Evolutionary conservation across 352 stramenopile species (phyloP).

Genomic region (Pythium vanterpoolii): DNA sequence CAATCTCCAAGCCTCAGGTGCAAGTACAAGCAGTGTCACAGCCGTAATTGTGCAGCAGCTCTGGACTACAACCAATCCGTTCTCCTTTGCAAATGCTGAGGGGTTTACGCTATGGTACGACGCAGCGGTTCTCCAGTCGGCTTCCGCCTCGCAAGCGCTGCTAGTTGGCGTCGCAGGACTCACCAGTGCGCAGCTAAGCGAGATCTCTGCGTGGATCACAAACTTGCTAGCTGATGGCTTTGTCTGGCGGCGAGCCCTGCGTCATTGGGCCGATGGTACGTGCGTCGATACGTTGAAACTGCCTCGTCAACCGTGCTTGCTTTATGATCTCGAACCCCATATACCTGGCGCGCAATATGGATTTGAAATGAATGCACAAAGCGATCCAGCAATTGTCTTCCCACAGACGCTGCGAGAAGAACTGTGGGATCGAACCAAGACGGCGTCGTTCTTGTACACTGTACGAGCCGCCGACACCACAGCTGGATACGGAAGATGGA

Average conservation of each 20-base stretch:
- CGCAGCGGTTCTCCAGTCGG: slow-evolving; percentile 2
- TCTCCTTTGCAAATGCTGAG: slow-evolving; percentile 39
- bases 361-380: slow-evolving; percentile 61
- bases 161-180: slow-evolving; percentile 26
- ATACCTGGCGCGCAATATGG: slow-evolving; percentile 41
- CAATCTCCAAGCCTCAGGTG: slow-evolving; percentile 31
- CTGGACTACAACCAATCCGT: slow-evolving; percentile 39
- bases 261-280: slow-evolving; percentile 64
- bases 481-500: slow-evolving; percentile 40
- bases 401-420: slow-evolving; percentile 26
- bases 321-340: slow-evolving; percentile 62
- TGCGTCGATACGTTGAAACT: slow-evolving; percentile 48
- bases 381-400: slow-evolving; percentile 17
- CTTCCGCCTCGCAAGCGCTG: slow-evolving; percentile 19
- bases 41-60: slow-evolving; percentile 31
- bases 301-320: slow-evolving; percentile 27
- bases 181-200: slow-evolving; percentile 30
- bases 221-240: slow-evolving; percentile 40
- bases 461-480: slow-evolving; percentile 29
- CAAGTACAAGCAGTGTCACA: slow-evolving; percentile 32
- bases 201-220: slow-evolving; percentile 44
- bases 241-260: slow-evolving; percentile 41
- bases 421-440: slow-evolving; percentile 29
- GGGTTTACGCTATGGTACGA: slow-evolving; percentile 54
- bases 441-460: slow-evolving; percentile 38